Conservation (phyloP, 177 flowering plant genomes). For the Vitis hybrid region DNA sequence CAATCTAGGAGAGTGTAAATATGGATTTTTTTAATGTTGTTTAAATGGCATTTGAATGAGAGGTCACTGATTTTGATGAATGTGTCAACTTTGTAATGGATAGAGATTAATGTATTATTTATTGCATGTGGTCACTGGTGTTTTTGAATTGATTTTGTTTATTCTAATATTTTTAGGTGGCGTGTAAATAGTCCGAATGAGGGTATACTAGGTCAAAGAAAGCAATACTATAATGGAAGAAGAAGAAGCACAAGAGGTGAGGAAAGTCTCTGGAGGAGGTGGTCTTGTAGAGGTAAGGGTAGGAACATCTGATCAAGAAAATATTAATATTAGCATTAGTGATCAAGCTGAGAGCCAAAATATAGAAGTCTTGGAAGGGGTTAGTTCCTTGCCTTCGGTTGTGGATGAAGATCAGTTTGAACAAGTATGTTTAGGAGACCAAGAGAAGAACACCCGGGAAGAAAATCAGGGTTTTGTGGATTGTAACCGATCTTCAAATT, state of each 20-base stretch:
- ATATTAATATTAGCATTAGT: conserved; percentile 4
- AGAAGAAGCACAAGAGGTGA: conserved; percentile 32
- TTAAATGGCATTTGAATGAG: no score
- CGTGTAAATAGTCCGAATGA: conserved; percentile 6
- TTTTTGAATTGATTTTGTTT: not conserved
- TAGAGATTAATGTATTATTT: not conserved
- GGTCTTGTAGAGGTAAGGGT: conserved; percentile 21
- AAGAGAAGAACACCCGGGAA: conserved; percentile 30
- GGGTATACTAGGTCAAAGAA: conserved; percentile 6
- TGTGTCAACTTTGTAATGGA: not conserved
- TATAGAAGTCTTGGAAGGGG: conserved; percentile 22
- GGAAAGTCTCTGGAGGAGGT: conserved; percentile 25
- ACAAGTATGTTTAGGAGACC: conserved; percentile 68
- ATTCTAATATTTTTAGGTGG: conserved; percentile 1
- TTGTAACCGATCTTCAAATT: conserved; percentile 29
- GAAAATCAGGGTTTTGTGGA: conserved; percentile 25
- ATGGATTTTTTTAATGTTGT: no score
- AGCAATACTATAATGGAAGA: conserved; percentile 45
- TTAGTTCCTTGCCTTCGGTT: conserved; percentile 23
- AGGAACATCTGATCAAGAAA: conserved; percentile 23
- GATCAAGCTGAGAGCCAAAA: conserved; percentile 18
- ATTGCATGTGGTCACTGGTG: not conserved
- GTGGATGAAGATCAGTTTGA: conserved; percentile 69
- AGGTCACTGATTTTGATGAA: no score
- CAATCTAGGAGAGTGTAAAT: no score